Evolutionary conservation across 129 eudicot species (phyloP).

Genomic region (Lactuca saligna): DNA sequence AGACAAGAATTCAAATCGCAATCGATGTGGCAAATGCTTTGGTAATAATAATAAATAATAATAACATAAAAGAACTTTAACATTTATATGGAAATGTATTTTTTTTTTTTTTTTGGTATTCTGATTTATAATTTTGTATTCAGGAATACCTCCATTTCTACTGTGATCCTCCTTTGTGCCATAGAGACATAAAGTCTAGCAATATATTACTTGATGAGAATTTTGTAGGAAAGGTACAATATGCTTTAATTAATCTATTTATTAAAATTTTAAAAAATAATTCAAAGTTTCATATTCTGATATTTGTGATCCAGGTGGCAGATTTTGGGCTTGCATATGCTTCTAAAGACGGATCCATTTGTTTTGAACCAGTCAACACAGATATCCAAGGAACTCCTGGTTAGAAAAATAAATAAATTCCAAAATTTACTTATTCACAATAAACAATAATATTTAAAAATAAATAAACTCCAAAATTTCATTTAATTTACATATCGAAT

Average conservation of each 20-base stretch:
- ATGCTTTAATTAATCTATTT: conserved; percentile 8
- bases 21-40: conserved; percentile 97
- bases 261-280: neutral
- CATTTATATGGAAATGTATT: neutral
- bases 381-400: conserved; percentile 98
- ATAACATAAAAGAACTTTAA: neutral
- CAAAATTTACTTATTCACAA: no score
- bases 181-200: conserved; percentile 95
- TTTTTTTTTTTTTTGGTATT: conserved; percentile 1
- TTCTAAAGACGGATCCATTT: conserved; percentile 79
- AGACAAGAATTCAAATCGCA: conserved; percentile 84
- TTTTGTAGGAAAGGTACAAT: conserved; percentile 74
- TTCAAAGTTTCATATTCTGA: neutral
- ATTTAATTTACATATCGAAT: no score
- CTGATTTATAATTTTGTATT: conserved; percentile 28
- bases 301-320: conserved; percentile 69
- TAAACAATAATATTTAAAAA: no score
- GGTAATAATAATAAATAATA: conserved; percentile 46
- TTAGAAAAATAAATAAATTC: no score
- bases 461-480: no score
- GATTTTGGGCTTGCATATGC: conserved; percentile 97
- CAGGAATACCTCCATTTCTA: conserved; percentile 98
- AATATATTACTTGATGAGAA: conserved; percentile 85
- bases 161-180: conserved; percentile 97
- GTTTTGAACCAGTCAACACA: conserved; percentile 87